A percentile compares a stretch with the other conserved stretches of the same genome.
These are phyloP conservation scores for Suhomyces prunicola DNA, from an alignment of 805 yeast genomes.

Conservation along the genomic window DNA sequence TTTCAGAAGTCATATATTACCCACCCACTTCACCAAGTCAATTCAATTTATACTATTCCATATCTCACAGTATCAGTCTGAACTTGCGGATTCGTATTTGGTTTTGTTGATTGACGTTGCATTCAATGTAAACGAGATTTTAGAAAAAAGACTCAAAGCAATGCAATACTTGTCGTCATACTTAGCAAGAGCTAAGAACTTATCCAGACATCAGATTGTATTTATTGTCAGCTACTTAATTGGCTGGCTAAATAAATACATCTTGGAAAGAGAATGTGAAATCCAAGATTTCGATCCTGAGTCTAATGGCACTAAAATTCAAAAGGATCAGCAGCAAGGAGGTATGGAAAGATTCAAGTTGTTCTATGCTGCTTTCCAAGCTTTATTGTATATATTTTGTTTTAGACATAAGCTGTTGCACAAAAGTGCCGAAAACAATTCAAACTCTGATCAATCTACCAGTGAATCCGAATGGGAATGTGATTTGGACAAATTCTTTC, in stretches of 20 bases:
- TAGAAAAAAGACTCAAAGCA: slow-evolving; percentile 79
- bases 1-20: slow-evolving; percentile 78
- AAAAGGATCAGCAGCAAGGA: slow-evolving; percentile 32
- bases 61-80: slow-evolving; percentile 76
- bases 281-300: slow-evolving; percentile 44
- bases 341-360: slow-evolving; percentile 92
- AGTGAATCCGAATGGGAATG: slow-evolving; percentile 64
- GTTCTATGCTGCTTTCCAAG: slow-evolving; percentile 89
- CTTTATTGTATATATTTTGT: slow-evolving; percentile 86
- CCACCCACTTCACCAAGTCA: slow-evolving; percentile 88
- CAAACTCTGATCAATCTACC: slow-evolving; percentile 13
- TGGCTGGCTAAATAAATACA: slow-evolving; percentile 80
- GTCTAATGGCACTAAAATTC: slow-evolving; percentile 8
- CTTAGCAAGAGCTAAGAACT: slow-evolving; percentile 77
- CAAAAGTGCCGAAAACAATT: slow-evolving; percentile 20
- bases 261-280: slow-evolving; percentile 82
- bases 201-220: slow-evolving; percentile 68
- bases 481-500: slow-evolving; percentile 80
- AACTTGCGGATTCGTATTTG: slow-evolving; percentile 79
- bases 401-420: slow-evolving; percentile 70
- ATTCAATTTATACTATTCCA: slow-evolving; percentile 83
- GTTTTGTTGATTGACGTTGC: slow-evolving; percentile 81
- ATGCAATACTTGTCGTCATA: slow-evolving; percentile 90
- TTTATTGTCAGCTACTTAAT: slow-evolving; percentile 80
- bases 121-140: slow-evolving; percentile 62